These are phyloP conservation scores for Silene coronaria DNA, from an alignment of 179 eudicot species.

Conservation along the genomic window DNA sequence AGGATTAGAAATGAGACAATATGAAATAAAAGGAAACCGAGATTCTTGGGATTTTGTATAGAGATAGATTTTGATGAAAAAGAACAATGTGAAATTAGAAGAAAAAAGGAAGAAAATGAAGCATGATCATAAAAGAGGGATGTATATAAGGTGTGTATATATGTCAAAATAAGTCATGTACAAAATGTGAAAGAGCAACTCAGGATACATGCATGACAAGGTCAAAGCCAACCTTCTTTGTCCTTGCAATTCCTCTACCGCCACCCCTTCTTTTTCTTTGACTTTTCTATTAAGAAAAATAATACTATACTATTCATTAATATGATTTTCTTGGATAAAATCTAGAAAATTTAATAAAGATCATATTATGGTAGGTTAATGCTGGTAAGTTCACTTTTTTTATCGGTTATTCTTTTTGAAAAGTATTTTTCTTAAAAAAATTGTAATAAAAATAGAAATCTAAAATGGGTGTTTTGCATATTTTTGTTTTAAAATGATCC, in stretches of 20 bases:
- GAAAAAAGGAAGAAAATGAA: neutral
- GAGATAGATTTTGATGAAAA: neutral
- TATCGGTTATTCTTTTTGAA: no score
- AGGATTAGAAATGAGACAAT: neutral
- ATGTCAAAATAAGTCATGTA: neutral
- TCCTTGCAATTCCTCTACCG: neutral
- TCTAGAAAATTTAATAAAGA: neutral
- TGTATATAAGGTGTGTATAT: neutral
- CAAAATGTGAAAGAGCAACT: neutral
- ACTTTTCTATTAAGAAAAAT: neutral
- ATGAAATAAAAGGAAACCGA: slow-evolving; percentile 4
- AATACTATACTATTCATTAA: no score
- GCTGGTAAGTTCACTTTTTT: neutral
- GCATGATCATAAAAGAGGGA: neutral
- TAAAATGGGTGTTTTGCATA: no score
- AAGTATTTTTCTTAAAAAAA: no score
- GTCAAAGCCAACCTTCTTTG: slow-evolving; percentile 2
- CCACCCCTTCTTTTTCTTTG: neutral
- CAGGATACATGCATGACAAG: neutral
- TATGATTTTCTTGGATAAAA: no score
- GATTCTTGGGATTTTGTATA: slow-evolving; percentile 11
- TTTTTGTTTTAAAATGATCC: neutral
- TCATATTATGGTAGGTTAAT: neutral
- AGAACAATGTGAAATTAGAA: no score
- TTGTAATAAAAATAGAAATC: no score